A percentile compares a stretch with the other conserved stretches of the same genome.
phyloP scores from a whole-genome alignment of 805 yeast genomes.

The Zygosaccharomyces bailii region DNA sequence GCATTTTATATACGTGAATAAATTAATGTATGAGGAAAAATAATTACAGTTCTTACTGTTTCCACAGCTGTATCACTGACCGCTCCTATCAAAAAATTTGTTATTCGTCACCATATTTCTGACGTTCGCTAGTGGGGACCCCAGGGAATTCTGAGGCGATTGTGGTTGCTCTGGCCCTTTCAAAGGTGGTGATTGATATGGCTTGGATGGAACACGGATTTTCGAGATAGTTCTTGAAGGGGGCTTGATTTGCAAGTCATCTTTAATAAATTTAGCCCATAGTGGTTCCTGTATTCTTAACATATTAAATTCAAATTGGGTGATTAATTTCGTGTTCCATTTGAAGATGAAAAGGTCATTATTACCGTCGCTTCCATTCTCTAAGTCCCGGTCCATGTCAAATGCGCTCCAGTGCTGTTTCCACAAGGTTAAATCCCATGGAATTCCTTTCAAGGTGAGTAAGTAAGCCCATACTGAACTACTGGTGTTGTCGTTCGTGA shows the following conservation, averaged over 20 bases:
- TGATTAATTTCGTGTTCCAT: conserved; percentile 20
- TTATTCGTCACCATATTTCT: conserved; percentile 21
- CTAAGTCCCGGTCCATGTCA: conserved; percentile 14
- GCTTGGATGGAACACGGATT: conserved; percentile 8
- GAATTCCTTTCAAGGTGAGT: conserved; percentile 28
- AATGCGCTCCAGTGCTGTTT: conserved; percentile 27
- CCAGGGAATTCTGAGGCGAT: conserved; percentile 12
- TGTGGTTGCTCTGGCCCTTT: conserved; percentile 15
- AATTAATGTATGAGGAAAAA: conserved; percentile 4
- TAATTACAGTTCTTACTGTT: no score
- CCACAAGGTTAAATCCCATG: conserved; percentile 35
- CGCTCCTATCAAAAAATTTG: conserved; percentile 25
- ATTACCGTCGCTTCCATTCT: conserved; percentile 7
- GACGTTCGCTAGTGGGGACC: conserved; percentile 16
- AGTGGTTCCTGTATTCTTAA: conserved; percentile 27
- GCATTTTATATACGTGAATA: conserved; percentile 1
- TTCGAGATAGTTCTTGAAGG: conserved; percentile 15
- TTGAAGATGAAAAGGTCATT: conserved; percentile 20
- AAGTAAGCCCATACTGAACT: conserved; percentile 33
- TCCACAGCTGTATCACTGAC: no score
- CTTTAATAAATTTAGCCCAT: conserved; percentile 31
- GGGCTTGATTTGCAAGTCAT: conserved; percentile 22
- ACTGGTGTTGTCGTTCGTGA: conserved; percentile 25
- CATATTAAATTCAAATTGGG: conserved; percentile 25
- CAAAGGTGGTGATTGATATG: conserved; percentile 7